A percentile compares a stretch with the other conserved stretches of the same genome.
Conservation (phyloP, 208 protist species). For the Acanthamoeba triangularis region DNA sequence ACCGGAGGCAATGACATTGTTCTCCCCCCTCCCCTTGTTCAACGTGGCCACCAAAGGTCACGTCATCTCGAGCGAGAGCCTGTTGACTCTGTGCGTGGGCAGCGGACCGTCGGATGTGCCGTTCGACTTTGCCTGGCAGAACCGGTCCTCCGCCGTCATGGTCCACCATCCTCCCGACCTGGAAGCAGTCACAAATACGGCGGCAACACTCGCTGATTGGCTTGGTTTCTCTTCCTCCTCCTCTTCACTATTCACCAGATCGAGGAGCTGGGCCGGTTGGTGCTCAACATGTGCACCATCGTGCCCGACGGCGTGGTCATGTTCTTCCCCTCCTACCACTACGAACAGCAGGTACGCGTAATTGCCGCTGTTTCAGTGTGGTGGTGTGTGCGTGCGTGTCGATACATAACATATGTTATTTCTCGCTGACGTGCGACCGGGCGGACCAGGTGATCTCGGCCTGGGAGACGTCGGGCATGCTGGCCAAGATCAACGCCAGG, state of each 20-base stretch:
- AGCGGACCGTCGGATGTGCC: conserved; percentile 52
- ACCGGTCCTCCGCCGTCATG: conserved; percentile 45
- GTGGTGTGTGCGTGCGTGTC: neutral
- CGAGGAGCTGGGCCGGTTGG: conserved; percentile 87
- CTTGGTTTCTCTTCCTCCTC: neutral
- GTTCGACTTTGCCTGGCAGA: conserved; percentile 89
- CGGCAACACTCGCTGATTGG: neutral
- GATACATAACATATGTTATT: too few species aligned
- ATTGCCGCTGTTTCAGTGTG: neutral
- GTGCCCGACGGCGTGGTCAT: conserved; percentile 96
- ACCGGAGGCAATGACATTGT: too few species aligned
- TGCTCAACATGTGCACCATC: conserved; percentile 94
- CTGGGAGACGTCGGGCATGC: conserved; percentile 82
- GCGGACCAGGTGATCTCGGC: conserved; percentile 6
- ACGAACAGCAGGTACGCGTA: conserved; percentile 86
- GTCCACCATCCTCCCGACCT: neutral
- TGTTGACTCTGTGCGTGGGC: conserved; percentile 75
- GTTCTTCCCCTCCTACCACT: conserved; percentile 96
- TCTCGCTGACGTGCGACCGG: neutral
- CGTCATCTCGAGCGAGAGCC: conserved; percentile 79
- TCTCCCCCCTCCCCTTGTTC: neutral
- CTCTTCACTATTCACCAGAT: conserved; percentile 72
- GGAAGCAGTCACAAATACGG: too few species aligned
- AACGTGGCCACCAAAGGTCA: conserved; percentile 57
- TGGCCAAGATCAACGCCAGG: conserved; percentile 76